Evolutionary conservation across 148 eudicot genomes (phyloP).

Genomic region (Rhododendron henanense): DNA sequence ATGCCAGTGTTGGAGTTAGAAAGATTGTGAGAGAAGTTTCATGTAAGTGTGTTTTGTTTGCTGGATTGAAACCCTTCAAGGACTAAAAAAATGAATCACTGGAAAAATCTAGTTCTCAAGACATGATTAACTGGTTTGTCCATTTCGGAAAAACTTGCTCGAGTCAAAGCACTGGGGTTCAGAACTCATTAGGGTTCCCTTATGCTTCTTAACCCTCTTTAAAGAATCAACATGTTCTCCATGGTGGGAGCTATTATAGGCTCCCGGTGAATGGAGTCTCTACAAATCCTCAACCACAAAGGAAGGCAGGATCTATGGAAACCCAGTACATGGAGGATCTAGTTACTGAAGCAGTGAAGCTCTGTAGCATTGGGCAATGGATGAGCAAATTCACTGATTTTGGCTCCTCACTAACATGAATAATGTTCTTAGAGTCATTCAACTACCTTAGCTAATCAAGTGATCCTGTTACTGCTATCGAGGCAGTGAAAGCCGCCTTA

Average conservation of each 20-base stretch:
- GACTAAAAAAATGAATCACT: too few species aligned
- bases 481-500: not conserved
- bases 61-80: too few species aligned
- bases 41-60: too few species aligned
- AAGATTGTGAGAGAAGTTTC: too few species aligned
- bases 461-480: not conserved
- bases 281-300: not conserved
- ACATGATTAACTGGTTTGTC: too few species aligned
- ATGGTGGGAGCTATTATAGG: too few species aligned
- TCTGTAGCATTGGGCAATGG: not conserved
- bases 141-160: too few species aligned
- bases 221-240: not conserved
- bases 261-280: not conserved
- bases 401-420: not conserved
- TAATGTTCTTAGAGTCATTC: not conserved
- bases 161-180: too few species aligned
- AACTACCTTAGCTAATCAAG: not conserved
- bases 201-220: not conserved
- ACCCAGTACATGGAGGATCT: not conserved
- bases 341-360: not conserved
- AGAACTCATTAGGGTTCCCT: not conserved
- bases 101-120: too few species aligned
- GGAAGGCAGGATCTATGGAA: not conserved
- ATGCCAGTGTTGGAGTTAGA: too few species aligned
- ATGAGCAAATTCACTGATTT: not conserved